These are phyloP conservation scores for Aspergillus sp. DNA, from an alignment of 2,329 filamentous ascomycete species.

Conservation along the genomic window DNA sequence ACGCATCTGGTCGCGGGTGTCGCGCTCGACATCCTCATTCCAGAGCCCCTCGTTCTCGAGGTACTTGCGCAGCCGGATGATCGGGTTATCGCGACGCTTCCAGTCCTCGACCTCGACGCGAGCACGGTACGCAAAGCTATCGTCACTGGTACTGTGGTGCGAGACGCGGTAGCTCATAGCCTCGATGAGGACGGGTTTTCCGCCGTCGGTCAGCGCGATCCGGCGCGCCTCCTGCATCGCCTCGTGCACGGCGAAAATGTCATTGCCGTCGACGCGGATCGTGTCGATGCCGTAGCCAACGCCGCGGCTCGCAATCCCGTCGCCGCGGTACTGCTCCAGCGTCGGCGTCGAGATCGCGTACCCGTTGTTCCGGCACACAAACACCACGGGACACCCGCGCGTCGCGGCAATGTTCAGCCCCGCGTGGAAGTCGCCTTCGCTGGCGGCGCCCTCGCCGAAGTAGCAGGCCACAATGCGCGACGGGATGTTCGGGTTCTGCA, in stretches of 20 bases:
- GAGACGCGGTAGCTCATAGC: slow-evolving; percentile 98
- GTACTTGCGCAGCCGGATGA: slow-evolving; percentile 79
- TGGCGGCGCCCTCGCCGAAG: slow-evolving; percentile 84
- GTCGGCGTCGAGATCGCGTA: slow-evolving; percentile 87
- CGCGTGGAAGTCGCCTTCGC: slow-evolving; percentile 85
- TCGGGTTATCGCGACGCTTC: slow-evolving; percentile 82
- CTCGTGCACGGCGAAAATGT: slow-evolving; percentile 79
- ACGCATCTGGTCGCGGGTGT: slow-evolving; percentile 54
- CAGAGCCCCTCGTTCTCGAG: slow-evolving; percentile 75
- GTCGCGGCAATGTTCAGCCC: slow-evolving; percentile 87
- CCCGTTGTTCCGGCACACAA: slow-evolving; percentile 87
- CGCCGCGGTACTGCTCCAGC: slow-evolving; percentile 80
- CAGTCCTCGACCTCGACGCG: slow-evolving; percentile 90
- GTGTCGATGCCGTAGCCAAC: slow-evolving; percentile 92
- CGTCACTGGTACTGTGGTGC: slow-evolving; percentile 93
- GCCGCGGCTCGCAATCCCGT: slow-evolving; percentile 79
- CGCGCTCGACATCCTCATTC: slow-evolving; percentile 74
- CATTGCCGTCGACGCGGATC: slow-evolving; percentile 86
- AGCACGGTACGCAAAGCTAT: slow-evolving; percentile 92
- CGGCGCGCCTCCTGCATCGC: slow-evolving; percentile 67
- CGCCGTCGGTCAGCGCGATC: slow-evolving; percentile 71
- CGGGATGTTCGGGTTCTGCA: slow-evolving; percentile 59
- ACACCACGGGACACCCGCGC: slow-evolving; percentile 74
- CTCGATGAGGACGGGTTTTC: slow-evolving; percentile 76
- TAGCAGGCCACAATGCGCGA: slow-evolving; percentile 69